These are phyloP conservation scores for Naganishia vishniacii DNA, from an alignment of 768 basidiomycete genomes.

Conservation along the genomic window DNA sequence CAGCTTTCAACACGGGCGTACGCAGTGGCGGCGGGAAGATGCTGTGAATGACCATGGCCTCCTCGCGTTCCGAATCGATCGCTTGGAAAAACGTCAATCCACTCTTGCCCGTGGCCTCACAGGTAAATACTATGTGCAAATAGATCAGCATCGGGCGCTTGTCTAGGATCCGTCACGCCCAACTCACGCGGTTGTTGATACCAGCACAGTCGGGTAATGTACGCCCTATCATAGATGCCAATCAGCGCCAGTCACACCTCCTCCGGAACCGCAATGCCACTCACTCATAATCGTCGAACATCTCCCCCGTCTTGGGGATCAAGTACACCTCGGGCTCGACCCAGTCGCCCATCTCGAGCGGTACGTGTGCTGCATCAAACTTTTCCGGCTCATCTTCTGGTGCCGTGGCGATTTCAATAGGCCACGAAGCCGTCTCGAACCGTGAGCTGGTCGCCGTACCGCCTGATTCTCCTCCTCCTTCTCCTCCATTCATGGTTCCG, in stretches of 20 bases:
- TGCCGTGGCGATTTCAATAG: too few relatives aligned
- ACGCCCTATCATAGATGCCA: constrained; percentile 3
- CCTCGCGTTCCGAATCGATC: constrained; percentile 79
- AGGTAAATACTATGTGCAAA: constrained; percentile 21
- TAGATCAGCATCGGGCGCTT: too few relatives aligned
- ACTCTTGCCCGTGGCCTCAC: constrained; percentile 15
- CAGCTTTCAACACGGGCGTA: constrained; percentile 78
- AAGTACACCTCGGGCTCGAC: constrained; percentile 26
- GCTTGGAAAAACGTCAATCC: constrained; percentile 86
- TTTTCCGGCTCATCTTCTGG: too few relatives aligned
- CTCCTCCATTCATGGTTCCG: too few relatives aligned
- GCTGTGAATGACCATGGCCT: constrained; percentile 80
- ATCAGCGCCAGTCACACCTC: neutral
- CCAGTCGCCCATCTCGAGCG: constrained; percentile 6
- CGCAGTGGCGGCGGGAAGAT: constrained; percentile 91
- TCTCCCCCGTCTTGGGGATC: constrained; percentile 26
- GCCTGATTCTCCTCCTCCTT: neutral
- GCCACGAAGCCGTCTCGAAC: too few relatives aligned
- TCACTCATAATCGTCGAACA: constrained; percentile 27
- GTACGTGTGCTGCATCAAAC: neutral
- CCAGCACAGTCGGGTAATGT: constrained; percentile 19
- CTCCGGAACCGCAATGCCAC: neutral
- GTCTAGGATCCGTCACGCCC: too few relatives aligned
- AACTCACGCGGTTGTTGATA: constrained; percentile 13
- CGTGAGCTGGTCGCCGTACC: too few relatives aligned